phyloP scores from a whole-genome alignment of 2,329 filamentous ascomycete genomes.

The Furcasterigmium sp. region DNA sequence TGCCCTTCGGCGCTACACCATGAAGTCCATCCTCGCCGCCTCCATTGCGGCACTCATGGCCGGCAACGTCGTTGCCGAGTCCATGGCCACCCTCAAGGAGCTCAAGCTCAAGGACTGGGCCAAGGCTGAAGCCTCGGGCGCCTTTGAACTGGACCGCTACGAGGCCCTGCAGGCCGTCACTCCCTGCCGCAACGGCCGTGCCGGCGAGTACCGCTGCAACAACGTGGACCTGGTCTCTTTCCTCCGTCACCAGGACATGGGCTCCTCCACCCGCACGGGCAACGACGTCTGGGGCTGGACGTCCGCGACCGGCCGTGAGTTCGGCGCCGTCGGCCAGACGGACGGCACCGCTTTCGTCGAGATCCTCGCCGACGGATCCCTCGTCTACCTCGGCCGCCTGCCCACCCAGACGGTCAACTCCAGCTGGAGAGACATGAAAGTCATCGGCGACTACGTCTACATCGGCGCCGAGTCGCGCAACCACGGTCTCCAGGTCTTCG shows the following conservation, averaged over 20 bases:
- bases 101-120: not conserved
- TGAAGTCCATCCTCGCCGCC: too few relatives aligned
- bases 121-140: conserved; percentile 1
- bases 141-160: conserved; percentile 13
- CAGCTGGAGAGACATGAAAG: conserved; percentile 33
- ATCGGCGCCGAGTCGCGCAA: conserved; percentile 34
- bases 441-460: conserved; percentile 26
- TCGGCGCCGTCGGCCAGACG: conserved; percentile 40
- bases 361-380: conserved; percentile 33
- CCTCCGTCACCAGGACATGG: not conserved
- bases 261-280: not conserved
- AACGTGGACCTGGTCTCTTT: not conserved
- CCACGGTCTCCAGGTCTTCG: conserved; percentile 59
- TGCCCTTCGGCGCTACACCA: too few relatives aligned
- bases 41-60: not conserved
- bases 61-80: not conserved
- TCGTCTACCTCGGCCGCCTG: conserved; percentile 40
- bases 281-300: conserved; percentile 5
- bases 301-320: conserved; percentile 33
- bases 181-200: not conserved
- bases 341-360: conserved; percentile 46
- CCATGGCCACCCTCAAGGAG: not conserved
- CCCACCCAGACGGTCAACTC: conserved; percentile 30
- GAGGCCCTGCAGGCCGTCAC: conserved; percentile 3
- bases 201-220: not conserved